phyloP scores from a whole-genome alignment of 305 asterid species.

The Salvia sclarea region DNA sequence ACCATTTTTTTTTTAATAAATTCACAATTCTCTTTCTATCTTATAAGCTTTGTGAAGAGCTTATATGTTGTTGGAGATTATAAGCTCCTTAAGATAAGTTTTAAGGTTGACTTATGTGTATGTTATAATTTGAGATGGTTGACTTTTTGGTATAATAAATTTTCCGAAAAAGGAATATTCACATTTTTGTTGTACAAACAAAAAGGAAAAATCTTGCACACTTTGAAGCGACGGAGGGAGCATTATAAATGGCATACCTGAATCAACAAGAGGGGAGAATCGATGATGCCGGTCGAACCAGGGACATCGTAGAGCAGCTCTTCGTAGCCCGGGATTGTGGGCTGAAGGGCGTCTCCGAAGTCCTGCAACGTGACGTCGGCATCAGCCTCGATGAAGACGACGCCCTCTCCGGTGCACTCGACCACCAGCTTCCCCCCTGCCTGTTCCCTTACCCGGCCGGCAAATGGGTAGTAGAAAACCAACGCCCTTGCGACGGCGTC shows the following conservation, averaged over 20 bases:
- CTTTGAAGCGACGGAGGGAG: no score
- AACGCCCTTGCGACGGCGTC: neutral
- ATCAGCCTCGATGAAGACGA: constrained; percentile 62
- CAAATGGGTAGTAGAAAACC: neutral
- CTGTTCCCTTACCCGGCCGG: neutral
- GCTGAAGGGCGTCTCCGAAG: constrained; percentile 62
- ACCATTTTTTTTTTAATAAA: no score
- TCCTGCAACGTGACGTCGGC: constrained; percentile 53
- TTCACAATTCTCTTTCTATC: no score
- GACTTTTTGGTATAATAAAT: no score
- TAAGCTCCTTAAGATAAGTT: no score
- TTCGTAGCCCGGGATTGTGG: constrained; percentile 62
- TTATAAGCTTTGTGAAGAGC: no score
- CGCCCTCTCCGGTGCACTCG: constrained; percentile 75
- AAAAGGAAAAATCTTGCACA: no score
- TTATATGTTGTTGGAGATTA: no score
- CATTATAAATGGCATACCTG: constrained; percentile 61
- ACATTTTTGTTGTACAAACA: no score
- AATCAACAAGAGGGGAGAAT: constrained; percentile 55
- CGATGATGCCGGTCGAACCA: constrained; percentile 41
- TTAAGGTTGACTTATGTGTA: no score
- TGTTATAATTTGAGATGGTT: no score
- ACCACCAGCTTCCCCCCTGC: constrained; percentile 56
- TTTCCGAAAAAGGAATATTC: no score
- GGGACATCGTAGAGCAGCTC: constrained; percentile 59